Percentiles rank a stretch among this genome's conserved stretches.
Conservation (phyloP, 345 rosid genomes). For the Ceriops zippeliana region DNA sequence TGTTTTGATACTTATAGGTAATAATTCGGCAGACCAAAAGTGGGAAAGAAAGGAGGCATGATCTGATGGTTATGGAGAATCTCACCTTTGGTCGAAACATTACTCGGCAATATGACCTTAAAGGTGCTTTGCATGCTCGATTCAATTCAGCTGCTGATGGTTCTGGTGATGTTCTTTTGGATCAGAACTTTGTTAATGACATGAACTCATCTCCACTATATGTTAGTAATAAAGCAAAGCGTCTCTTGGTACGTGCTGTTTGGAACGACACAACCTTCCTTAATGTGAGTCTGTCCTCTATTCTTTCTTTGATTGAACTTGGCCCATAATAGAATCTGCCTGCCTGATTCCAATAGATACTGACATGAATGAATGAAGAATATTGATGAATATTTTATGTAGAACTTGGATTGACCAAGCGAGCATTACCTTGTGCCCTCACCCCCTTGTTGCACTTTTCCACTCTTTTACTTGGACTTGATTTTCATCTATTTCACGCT, state of each 20-base stretch:
- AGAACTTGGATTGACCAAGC: too few relatives aligned
- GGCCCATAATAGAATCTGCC: too few relatives aligned
- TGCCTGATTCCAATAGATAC: not conserved
- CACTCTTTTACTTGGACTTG: not conserved
- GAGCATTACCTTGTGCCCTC: too few relatives aligned
- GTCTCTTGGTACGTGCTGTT: slow-evolving; percentile 71
- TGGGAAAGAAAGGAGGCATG: slow-evolving; percentile 78
- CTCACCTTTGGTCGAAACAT: slow-evolving; percentile 70
- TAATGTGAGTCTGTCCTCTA: slow-evolving; percentile 49
- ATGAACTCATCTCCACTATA: slow-evolving; percentile 87
- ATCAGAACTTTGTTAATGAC: slow-evolving; percentile 93
- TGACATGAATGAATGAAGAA: not conserved
- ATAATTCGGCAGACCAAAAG: slow-evolving; percentile 62
- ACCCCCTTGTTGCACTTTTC: not conserved
- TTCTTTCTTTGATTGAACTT: not conserved
- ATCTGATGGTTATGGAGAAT: slow-evolving; percentile 98
- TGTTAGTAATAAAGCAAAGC: slow-evolving; percentile 73
- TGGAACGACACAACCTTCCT: slow-evolving; percentile 96
- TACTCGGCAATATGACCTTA: slow-evolving; percentile 87
- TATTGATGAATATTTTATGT: too few relatives aligned
- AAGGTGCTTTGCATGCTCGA: slow-evolving; percentile 89
- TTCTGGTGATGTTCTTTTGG: slow-evolving; percentile 75
- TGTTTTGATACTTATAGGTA: slow-evolving; percentile 49
- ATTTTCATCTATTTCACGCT: not conserved
- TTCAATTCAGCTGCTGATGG: slow-evolving; percentile 52